These are phyloP conservation scores for Ascochyta lentis DNA, from an alignment of 2,329 filamentous ascomycete genomes.

Conservation along the genomic window DNA sequence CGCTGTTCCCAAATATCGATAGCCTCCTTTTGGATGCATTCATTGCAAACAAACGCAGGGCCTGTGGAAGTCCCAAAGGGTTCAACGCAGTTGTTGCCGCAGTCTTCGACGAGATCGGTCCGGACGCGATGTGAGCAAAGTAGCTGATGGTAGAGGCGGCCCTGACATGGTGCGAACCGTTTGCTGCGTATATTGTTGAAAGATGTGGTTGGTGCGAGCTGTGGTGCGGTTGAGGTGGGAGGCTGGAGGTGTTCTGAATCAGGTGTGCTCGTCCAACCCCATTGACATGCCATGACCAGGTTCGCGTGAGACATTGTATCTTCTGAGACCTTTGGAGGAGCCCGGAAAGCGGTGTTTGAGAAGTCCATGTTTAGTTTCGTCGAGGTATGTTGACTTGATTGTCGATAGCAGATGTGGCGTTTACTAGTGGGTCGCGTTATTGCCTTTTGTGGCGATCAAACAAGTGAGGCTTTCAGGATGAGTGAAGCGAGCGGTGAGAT, in stretches of 20 bases:
- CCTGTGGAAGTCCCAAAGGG: slow-evolving; percentile 26
- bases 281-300: slow-evolving; percentile 43
- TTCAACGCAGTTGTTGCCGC: slow-evolving; percentile 45
- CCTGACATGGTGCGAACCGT: slow-evolving; percentile 43
- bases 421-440: slow-evolving; percentile 25
- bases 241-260: slow-evolving; percentile 19
- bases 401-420: slow-evolving; percentile 33
- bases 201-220: slow-evolving; percentile 13
- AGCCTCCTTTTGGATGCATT: slow-evolving; percentile 40
- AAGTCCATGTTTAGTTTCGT: slow-evolving; percentile 36
- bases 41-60: slow-evolving; percentile 41
- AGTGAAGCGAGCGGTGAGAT: slow-evolving; percentile 8
- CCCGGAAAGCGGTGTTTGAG: slow-evolving; percentile 36
- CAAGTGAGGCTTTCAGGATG: slow-evolving; percentile 4
- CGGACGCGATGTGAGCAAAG: slow-evolving; percentile 45
- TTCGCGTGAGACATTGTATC: slow-evolving; percentile 45
- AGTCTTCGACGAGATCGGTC: slow-evolving; percentile 46
- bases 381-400: slow-evolving; percentile 1
- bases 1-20: slow-evolving; percentile 38
- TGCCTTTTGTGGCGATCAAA: slow-evolving; percentile 26
- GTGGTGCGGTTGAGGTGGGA: slow-evolving; percentile 18
- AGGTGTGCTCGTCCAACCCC: slow-evolving; percentile 42
- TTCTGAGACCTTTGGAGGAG: slow-evolving; percentile 31
- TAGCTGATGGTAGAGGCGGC: slow-evolving; percentile 46
- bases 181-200: slow-evolving; percentile 35